Evolutionary conservation across 148 eudicot genomes (phyloP).

Genomic region (Amaranthus hypochondriacus): DNA sequence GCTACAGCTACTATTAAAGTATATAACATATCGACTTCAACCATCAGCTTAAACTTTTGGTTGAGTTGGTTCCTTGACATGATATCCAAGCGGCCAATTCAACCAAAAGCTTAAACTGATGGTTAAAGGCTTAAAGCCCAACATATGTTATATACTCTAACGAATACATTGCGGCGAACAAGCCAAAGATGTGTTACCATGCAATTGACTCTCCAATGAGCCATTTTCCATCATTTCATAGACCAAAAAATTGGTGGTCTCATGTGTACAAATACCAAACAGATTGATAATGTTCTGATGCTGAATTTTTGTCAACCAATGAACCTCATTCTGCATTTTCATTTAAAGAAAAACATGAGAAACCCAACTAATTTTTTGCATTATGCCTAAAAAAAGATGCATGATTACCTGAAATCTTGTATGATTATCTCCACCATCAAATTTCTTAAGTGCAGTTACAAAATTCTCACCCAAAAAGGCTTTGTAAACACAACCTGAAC

Average conservation of each 20-base stretch:
- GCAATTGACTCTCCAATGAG: conserved; percentile 65
- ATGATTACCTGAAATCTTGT: conserved; percentile 63
- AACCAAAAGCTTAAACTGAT: no score
- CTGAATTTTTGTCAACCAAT: conserved; percentile 56
- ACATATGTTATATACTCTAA: no score
- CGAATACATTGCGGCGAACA: no score
- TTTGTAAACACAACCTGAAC: conserved; percentile 54
- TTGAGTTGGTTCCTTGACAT: no score
- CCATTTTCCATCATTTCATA: conserved; percentile 85
- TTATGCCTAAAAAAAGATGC: background rate
- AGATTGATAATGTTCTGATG: conserved; percentile 69
- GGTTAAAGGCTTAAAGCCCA: no score
- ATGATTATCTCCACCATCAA: conserved; percentile 39
- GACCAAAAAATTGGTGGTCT: conserved; percentile 54
- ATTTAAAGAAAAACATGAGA: conserved; percentile 2
- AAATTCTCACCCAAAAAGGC: conserved; percentile 48
- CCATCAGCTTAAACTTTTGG: no score
- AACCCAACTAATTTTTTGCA: background rate
- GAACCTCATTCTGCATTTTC: conserved; percentile 65
- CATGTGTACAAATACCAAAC: conserved; percentile 57
- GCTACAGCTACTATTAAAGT: no score
- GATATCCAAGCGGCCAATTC: no score
- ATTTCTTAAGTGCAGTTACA: conserved; percentile 53
- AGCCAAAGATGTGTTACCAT: conserved; percentile 39
- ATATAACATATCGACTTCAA: no score